A percentile compares a stretch with the other conserved stretches of the same genome.
phyloP scores from a whole-genome alignment of 331 rosid genomes.

The Malus hybrid region DNA sequence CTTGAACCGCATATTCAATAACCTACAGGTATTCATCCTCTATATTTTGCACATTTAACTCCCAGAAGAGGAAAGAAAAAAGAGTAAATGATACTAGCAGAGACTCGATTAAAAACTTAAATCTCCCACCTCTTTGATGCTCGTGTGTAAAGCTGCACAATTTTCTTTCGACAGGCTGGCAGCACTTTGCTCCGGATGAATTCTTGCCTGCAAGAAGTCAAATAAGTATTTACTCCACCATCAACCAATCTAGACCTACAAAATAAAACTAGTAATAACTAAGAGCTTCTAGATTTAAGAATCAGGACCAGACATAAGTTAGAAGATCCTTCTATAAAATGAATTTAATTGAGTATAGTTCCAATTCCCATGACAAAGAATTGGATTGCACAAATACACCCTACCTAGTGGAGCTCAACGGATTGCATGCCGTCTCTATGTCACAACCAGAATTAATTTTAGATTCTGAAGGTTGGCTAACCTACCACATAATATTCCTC shows the following conservation, averaged over 20 bases:
- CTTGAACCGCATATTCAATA: constrained; percentile 77
- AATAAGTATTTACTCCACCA: background rate
- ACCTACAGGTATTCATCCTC: constrained; percentile 72
- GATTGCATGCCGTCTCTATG: background rate
- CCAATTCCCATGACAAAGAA: background rate
- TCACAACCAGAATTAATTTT: background rate
- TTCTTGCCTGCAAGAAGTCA: constrained; percentile 54
- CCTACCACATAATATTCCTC: background rate
- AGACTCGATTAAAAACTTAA: constrained; percentile 1
- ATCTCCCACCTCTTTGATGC: constrained; percentile 66
- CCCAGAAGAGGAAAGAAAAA: background rate
- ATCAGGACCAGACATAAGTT: background rate
- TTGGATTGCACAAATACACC: background rate
- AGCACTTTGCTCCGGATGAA: constrained; percentile 74
- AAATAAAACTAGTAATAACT: background rate
- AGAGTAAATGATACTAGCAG: background rate
- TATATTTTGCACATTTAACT: constrained; percentile 24
- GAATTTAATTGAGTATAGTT: background rate
- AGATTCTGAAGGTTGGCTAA: background rate
- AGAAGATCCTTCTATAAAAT: background rate
- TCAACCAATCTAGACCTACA: background rate
- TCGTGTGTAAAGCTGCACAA: constrained; percentile 42
- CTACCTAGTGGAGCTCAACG: background rate
- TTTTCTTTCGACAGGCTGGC: constrained; percentile 56
- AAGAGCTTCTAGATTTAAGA: background rate